Evolutionary conservation across 2,329 filamentous ascomycete genomes (phyloP).

Genomic region (Emericellopsis cladophorae): DNA sequence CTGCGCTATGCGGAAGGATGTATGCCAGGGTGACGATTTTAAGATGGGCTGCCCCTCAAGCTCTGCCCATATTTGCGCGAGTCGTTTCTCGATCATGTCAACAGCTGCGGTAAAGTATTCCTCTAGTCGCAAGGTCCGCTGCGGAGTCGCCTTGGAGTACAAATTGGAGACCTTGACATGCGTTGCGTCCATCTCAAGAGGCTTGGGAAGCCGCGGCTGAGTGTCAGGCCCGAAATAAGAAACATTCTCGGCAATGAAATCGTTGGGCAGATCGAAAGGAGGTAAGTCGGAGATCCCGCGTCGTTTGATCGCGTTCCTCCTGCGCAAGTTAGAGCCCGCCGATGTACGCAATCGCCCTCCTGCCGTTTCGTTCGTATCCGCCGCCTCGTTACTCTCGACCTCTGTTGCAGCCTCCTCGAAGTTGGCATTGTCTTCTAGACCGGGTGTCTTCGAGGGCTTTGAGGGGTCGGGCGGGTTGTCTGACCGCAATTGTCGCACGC

Average conservation of each 20-base stretch:
- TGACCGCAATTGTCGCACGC: background rate
- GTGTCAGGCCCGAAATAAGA: background rate
- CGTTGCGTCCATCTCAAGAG: background rate
- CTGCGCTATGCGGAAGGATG: conserved; percentile 6
- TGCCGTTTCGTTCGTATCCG: background rate
- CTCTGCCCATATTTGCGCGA: background rate
- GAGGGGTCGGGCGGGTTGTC: background rate
- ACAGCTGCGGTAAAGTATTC: background rate
- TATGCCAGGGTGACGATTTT: background rate
- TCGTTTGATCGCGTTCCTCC: background rate
- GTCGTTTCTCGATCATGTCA: background rate
- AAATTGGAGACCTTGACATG: conserved; percentile 1
- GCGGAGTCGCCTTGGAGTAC: background rate
- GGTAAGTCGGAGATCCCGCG: conserved; percentile 1
- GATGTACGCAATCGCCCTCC: too few species aligned
- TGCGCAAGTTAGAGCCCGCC: background rate
- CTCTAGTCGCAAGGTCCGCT: background rate
- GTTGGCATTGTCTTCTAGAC: conserved; percentile 1
- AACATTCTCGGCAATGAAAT: conserved; percentile 1
- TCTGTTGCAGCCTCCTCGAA: background rate
- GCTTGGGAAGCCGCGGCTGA: background rate
- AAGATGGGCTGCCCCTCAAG: background rate
- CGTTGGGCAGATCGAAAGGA: conserved; percentile 1
- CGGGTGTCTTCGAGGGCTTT: background rate
- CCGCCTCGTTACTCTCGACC: background rate